These are phyloP conservation scores for Pilasporangium apinafurcum DNA, from an alignment of 352 stramenopile genomes.

Conservation along the genomic window DNA sequence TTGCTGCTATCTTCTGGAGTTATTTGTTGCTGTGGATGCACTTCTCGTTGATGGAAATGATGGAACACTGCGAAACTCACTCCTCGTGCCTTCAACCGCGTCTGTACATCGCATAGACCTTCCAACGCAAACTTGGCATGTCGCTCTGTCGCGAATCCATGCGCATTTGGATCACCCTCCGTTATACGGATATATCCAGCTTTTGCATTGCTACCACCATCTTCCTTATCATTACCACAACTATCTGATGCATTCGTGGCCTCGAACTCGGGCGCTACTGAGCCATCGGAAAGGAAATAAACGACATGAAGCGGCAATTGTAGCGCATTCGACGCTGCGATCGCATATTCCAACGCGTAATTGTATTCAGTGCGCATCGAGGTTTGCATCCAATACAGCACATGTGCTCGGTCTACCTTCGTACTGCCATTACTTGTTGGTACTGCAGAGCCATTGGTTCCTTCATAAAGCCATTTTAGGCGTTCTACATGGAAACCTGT, in stretches of 20 bases:
- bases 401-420: constrained; percentile 12
- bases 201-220: too few species aligned
- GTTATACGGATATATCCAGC: constrained; percentile 6
- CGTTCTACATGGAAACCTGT: constrained; percentile 57
- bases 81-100: constrained; percentile 32
- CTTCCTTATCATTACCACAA: too few species aligned
- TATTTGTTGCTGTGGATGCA: too few species aligned
- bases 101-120: constrained; percentile 40
- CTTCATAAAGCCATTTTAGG: constrained; percentile 76
- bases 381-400: constrained; percentile 89
- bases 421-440: neutral
- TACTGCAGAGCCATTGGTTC: constrained; percentile 14
- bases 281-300: constrained; percentile 60
- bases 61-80: constrained; percentile 64
- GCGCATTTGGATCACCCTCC: constrained; percentile 47
- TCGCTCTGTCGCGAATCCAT: constrained; percentile 55
- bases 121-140: constrained; percentile 74
- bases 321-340: constrained; percentile 58
- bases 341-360: constrained; percentile 73
- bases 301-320: constrained; percentile 69
- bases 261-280: constrained; percentile 15
- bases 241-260: too few species aligned
- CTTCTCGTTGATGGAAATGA: constrained; percentile 18
- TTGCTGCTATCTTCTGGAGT: too few species aligned
- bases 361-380: constrained; percentile 79